phyloP scores from a whole-genome alignment of 768 basidiomycete genomes.

The Mycena venus region DNA sequence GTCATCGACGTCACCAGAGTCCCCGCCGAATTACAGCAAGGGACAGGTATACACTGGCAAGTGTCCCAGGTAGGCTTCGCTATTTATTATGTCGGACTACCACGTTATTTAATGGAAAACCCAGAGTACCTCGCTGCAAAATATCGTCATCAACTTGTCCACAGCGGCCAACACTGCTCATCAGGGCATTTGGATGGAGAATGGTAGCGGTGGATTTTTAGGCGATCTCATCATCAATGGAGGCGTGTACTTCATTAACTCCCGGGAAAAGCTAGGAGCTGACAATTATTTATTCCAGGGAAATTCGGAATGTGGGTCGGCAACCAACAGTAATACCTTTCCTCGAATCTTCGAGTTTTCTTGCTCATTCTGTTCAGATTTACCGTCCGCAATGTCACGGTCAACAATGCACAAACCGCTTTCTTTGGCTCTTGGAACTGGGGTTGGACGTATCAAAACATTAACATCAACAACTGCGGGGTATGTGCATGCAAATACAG shows the following conservation, averaged over 20 bases:
- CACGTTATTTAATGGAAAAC: too few species aligned
- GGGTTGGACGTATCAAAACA: conserved; percentile 62
- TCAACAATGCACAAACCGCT: conserved; percentile 66
- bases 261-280: background rate
- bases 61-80: conserved; percentile 64
- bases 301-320: conserved; percentile 82
- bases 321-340: conserved; percentile 70
- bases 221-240: conserved; percentile 67
- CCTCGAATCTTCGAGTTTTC: conserved; percentile 64
- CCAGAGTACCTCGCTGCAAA: conserved; percentile 76
- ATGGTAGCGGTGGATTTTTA: conserved; percentile 75
- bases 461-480: conserved; percentile 57
- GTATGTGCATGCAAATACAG: conserved; percentile 26
- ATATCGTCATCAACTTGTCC: conserved; percentile 81
- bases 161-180: conserved; percentile 72
- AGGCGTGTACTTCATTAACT: conserved; percentile 44
- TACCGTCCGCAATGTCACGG: conserved; percentile 69
- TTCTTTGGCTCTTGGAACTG: conserved; percentile 63
- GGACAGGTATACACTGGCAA: conserved; percentile 87
- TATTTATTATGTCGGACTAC: background rate
- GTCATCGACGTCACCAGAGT: conserved; percentile 74
- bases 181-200: conserved; percentile 85
- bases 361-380: conserved; percentile 68
- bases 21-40: conserved; percentile 61
- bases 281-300: background rate